Evolutionary conservation across 2,329 filamentous ascomycete genomes (phyloP).

Genomic region (Aschersonia sp.): DNA sequence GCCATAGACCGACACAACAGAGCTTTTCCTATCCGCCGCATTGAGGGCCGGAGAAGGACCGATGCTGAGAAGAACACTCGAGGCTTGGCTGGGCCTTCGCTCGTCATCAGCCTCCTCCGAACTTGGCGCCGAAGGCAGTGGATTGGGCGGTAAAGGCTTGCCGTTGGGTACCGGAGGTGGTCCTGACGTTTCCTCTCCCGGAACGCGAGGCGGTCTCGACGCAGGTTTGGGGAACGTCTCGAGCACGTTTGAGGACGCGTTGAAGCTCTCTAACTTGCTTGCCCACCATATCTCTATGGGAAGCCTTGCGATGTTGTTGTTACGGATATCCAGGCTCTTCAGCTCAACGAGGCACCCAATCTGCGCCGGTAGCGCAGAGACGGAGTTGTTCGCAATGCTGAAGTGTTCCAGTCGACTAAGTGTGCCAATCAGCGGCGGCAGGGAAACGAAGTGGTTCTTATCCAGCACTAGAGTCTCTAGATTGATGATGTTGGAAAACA

Average conservation of each 20-base stretch:
- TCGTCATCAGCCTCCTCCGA: slow-evolving; percentile 61
- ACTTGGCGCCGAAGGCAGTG: slow-evolving; percentile 48
- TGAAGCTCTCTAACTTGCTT: slow-evolving; percentile 76
- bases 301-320: slow-evolving; percentile 82
- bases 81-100: slow-evolving; percentile 74
- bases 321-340: slow-evolving; percentile 72
- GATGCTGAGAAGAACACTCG: slow-evolving; percentile 60
- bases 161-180: slow-evolving; percentile 21
- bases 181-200: slow-evolving; percentile 29
- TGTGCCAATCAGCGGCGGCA: slow-evolving; percentile 75
- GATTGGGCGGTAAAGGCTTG: slow-evolving; percentile 24
- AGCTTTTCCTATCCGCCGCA: slow-evolving; percentile 59
- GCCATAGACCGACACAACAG: slow-evolving; percentile 67
- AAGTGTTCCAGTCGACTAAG: slow-evolving; percentile 76
- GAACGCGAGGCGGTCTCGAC: slow-evolving; percentile 50
- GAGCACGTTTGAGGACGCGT: slow-evolving; percentile 88
- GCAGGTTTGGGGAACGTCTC: slow-evolving; percentile 81
- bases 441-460: slow-evolving; percentile 87
- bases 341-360: slow-evolving; percentile 81
- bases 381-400: slow-evolving; percentile 83
- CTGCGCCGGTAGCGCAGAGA: slow-evolving; percentile 71
- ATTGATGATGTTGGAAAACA: slow-evolving; percentile 78
- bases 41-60: slow-evolving; percentile 54
- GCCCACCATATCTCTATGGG: slow-evolving; percentile 96
- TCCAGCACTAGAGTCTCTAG: slow-evolving; percentile 80